Percentiles rank a stretch among this genome's conserved stretches.
Evolutionary conservation across 345 rosid species (phyloP).

Genomic region (Populus tremula): DNA sequence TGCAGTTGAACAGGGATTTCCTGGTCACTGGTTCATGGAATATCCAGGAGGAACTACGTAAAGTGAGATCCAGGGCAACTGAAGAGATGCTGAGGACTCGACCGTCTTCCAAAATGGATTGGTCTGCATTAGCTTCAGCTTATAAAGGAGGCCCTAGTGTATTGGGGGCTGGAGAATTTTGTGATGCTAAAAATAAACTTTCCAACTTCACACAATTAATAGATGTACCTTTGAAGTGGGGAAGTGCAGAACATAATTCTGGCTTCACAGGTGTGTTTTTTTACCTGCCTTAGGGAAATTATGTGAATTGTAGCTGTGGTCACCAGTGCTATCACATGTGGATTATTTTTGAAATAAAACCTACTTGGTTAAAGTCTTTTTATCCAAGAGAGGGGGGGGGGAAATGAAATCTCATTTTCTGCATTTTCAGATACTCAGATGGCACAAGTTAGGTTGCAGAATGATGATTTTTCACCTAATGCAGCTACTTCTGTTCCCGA

Average conservation of each 20-base stretch:
- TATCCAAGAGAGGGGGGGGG: neutral
- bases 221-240: constrained; percentile 37
- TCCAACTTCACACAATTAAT: constrained; percentile 23
- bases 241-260: constrained; percentile 19
- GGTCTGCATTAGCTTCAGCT: constrained; percentile 44
- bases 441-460: constrained; percentile 18
- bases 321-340: neutral
- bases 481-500: constrained; percentile 26
- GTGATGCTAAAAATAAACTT: constrained; percentile 27
- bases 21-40: constrained; percentile 65
- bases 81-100: constrained; percentile 66
- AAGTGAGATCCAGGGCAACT: constrained; percentile 85
- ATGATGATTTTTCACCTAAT: constrained; percentile 17
- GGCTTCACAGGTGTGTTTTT: constrained; percentile 28
- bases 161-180: constrained; percentile 21
- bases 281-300: constrained; percentile 10
- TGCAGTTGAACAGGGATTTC: constrained; percentile 56
- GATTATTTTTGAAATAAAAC: neutral
- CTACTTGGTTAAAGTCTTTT: neutral
- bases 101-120: constrained; percentile 42
- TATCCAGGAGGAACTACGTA: constrained; percentile 78
- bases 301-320: too few relatives aligned
- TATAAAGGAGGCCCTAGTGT: constrained; percentile 30
- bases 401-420: constrained; percentile 5
- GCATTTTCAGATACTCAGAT: constrained; percentile 20